phyloP scores from a whole-genome alignment of 1,284 basidiomycete species.

The Phaffia rhodozyma region DNA sequence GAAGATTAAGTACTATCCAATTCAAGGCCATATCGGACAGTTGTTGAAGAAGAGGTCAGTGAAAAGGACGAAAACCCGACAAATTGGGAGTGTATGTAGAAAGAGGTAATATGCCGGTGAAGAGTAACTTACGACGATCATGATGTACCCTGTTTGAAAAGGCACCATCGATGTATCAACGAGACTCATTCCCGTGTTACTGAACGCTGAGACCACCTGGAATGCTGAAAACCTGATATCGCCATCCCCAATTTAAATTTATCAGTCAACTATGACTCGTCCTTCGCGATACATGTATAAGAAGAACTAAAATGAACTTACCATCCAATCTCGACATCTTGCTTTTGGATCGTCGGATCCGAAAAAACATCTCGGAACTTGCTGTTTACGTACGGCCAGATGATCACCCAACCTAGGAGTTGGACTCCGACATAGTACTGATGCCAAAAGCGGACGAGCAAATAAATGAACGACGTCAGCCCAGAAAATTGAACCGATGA shows the following conservation, averaged over 20 bases:
- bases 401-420: constrained; percentile 53
- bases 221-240: constrained; percentile 66
- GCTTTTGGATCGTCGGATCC: constrained; percentile 38
- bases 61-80: not conserved
- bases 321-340: constrained; percentile 50
- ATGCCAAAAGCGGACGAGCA: constrained; percentile 23
- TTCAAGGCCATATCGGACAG: not conserved
- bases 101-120: constrained; percentile 18
- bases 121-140: constrained; percentile 49
- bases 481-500: not conserved
- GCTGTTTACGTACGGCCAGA: constrained; percentile 64
- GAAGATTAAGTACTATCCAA: constrained; percentile 35
- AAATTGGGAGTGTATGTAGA: not conserved
- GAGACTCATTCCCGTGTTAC: constrained; percentile 78
- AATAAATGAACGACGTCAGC: constrained; percentile 1
- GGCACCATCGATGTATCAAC: constrained; percentile 83
- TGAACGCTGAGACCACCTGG: constrained; percentile 75
- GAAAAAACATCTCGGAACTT: constrained; percentile 45
- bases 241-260: not conserved
- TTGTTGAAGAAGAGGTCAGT: not conserved
- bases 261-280: not conserved
- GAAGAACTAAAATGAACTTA: constrained; percentile 24
- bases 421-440: constrained; percentile 65
- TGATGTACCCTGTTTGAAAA: constrained; percentile 71
- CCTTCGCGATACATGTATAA: not conserved